Evolutionary conservation across 306 rosid genomes (phyloP).

Genomic region (Prunus padus): DNA sequence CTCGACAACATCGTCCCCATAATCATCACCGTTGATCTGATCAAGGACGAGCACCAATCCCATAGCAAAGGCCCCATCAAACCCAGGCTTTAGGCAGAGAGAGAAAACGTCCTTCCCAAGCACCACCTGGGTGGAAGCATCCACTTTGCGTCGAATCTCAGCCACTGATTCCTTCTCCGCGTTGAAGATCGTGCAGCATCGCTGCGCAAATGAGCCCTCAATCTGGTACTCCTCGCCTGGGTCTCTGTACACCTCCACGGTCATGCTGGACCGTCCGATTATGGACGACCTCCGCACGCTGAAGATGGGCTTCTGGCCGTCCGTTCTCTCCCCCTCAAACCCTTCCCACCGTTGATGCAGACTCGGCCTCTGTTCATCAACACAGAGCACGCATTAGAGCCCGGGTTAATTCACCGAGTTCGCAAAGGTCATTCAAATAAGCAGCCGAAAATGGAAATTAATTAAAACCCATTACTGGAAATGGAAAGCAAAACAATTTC

Average conservation of each 20-base stretch:
- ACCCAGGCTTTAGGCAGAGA: conserved; percentile 68
- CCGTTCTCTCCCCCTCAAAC: conserved; percentile 66
- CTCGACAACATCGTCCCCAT: conserved; percentile 21
- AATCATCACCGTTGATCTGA: conserved; percentile 68
- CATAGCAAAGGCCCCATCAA: conserved; percentile 88
- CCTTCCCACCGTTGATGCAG: conserved; percentile 97
- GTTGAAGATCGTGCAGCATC: conserved; percentile 58
- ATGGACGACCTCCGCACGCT: conserved; percentile 79
- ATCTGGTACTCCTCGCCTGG: conserved; percentile 60
- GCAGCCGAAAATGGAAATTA: background rate
- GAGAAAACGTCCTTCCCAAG: conserved; percentile 91
- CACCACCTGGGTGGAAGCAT: conserved; percentile 69
- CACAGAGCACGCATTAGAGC: background rate
- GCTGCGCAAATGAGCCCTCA: conserved; percentile 71
- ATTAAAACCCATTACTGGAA: background rate
- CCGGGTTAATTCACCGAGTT: conserved; percentile 7
- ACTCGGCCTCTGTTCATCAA: conserved; percentile 67
- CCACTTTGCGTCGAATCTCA: conserved; percentile 90
- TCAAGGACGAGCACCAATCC: conserved; percentile 78
- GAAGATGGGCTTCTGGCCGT: conserved; percentile 77
- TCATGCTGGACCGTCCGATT: conserved; percentile 69
- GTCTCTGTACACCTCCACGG: conserved; percentile 59
- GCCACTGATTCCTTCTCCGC: conserved; percentile 50
- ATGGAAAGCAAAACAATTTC: background rate
- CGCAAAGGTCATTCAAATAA: background rate